phyloP scores from a whole-genome alignment of 768 basidiomycete species.

The Tylopilus subfusipes region DNA sequence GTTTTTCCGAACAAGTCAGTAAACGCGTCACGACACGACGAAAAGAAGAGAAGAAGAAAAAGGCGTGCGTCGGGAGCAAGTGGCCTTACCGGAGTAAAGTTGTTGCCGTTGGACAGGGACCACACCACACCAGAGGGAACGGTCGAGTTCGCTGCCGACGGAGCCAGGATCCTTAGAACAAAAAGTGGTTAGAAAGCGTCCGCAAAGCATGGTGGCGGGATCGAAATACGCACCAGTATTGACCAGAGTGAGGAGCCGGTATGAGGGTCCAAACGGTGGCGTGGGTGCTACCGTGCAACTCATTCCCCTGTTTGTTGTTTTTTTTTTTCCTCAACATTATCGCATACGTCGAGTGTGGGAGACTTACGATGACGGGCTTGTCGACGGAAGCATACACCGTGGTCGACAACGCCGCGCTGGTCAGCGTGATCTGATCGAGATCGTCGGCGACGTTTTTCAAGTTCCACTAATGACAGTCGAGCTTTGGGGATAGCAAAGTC shows the following conservation, averaged over 20 bases:
- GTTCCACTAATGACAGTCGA: background rate
- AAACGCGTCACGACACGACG: background rate
- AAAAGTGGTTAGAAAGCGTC: background rate
- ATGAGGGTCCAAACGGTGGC: background rate
- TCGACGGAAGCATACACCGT: background rate
- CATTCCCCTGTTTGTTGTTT: background rate
- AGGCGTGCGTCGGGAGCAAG: background rate
- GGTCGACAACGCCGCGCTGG: background rate
- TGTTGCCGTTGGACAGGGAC: background rate
- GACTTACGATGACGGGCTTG: background rate
- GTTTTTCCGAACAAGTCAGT: background rate
- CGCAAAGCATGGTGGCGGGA: background rate
- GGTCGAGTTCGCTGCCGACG: background rate
- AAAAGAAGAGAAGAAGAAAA: background rate
- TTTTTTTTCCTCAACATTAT: background rate
- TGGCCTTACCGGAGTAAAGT: background rate
- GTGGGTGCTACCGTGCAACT: background rate
- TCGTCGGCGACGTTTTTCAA: background rate
- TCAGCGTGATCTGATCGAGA: background rate
- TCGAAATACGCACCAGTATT: background rate
- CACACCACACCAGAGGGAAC: background rate
- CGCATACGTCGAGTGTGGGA: background rate
- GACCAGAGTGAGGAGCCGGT: background rate
- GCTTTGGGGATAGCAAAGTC: background rate
- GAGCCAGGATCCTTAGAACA: background rate